Conservation (phyloP, 345 rosid genomes). For the Clarkia xantiana region DNA sequence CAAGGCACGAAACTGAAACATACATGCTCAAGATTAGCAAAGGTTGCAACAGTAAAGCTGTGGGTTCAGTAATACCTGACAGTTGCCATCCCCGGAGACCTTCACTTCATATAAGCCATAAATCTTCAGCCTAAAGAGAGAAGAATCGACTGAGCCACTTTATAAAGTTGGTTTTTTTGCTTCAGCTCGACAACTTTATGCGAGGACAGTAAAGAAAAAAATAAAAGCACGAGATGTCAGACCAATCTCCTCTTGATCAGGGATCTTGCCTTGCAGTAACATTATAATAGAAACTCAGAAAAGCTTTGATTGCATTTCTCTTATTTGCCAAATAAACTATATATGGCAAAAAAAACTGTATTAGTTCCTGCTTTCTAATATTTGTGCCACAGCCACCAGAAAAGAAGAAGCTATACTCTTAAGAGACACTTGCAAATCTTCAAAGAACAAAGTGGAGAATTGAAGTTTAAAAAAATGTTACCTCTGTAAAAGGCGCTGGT, state of each 20-base stretch:
- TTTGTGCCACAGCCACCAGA: not conserved
- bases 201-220: too few relatives aligned
- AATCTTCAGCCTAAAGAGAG: constrained; percentile 41
- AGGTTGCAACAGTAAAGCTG: not conserved
- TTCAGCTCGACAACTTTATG: too few relatives aligned
- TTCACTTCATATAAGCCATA: constrained; percentile 76
- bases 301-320: too few relatives aligned
- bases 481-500: constrained; percentile 87
- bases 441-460: too few relatives aligned
- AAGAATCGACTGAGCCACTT: not conserved
- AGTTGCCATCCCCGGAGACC: constrained; percentile 94
- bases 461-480: constrained; percentile 4
- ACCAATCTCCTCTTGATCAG: too few relatives aligned
- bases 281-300: too few relatives aligned
- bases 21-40: not conserved
- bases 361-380: not conserved
- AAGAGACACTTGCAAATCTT: too few relatives aligned
- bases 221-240: too few relatives aligned
- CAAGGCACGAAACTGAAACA: constrained; percentile 83
- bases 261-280: too few relatives aligned
- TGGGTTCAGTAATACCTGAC: constrained; percentile 45
- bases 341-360: not conserved
- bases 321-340: too few relatives aligned
- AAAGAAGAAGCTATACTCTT: too few relatives aligned
- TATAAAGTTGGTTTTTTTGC: too few relatives aligned